Evolutionary conservation across 2,329 filamentous ascomycete species (phyloP), one percentile per base, ranked within the genome.

Genomic region (Boeremia exigua): DNA sequence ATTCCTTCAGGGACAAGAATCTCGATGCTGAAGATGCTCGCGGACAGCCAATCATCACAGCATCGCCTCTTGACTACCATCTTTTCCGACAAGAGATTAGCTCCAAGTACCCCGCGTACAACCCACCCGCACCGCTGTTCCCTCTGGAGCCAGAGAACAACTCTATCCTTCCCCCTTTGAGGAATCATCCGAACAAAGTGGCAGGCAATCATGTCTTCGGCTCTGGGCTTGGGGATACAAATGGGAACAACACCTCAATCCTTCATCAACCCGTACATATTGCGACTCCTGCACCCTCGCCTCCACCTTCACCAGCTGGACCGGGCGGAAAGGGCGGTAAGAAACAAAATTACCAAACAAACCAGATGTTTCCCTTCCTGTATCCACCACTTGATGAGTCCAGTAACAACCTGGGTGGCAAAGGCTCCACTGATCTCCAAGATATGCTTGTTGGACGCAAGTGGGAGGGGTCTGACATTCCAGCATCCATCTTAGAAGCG

Each of bases 321-420:
- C 84, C 86, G 3, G 86, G 92, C 25, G 92, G 92, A 0, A 99
- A 98, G 75, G 91, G 90, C 48, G 93, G 90, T 0, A 99, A 99
- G 81, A 99, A 99, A 73, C 95, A 99, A 70, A 99, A 98, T 66
- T 99, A 99, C 69, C 95, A 99, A 75, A 99, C 95, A 0, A 99
- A 99, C 70, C 95, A 99, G 68, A 95, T 97, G 71, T 98, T 99
- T 62, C 95, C 95, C 0, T 98, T 99, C 71, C 87, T 99, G 79
- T 99, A 99, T 66, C 95, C 95, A 2, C 95, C 95, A 1, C 80
- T 97, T 15, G 94, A 97, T 75, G 88, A 88, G 59, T 88, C 87
- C 23, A 96, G 92, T 76, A 96, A 96, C 71, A 90, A 89, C 65
- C 88, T 94, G 33, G 94, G 95, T 46, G 94, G 94, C 1, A 97